Evolutionary conservation across 2,329 filamentous ascomycete species (phyloP), one percentile per base, ranked within the genome.

Genomic region (Aschersonia sp.): DNA sequence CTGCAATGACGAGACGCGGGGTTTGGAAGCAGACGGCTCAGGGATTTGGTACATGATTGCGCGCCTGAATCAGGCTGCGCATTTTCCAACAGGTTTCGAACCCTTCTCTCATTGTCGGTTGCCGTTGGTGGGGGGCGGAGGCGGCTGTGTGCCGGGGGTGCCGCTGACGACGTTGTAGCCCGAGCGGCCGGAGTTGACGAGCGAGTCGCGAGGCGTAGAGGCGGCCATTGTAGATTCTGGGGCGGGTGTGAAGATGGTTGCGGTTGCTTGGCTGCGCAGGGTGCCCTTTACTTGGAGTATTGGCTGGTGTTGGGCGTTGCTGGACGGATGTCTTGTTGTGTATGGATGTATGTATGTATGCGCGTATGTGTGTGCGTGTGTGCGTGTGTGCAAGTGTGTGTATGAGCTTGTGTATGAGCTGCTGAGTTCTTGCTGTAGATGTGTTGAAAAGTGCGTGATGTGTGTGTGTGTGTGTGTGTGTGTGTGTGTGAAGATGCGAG

Each of bases 141-240:
- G 45, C 7, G 45, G 46, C n/a, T 42, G 45, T 29, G 50, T 49
- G 43, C 49, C 48, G 53, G 30, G 62, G 54, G 46, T 61, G 48
- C 54, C 52, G 48, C 49, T 57, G 52, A 62, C 62, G 51, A 62
- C 60, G 58, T 69, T 69, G 64, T 70, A 70, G 52, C 67, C 66
- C 47, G 62, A 67, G 58, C 62, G 67, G 55, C 66, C 65, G 51
- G 58, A 59, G 63, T 64, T 61, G 57, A 61, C 57, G 56, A 62
- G 55, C 48, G 59, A 54, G 51, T 55, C 54, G 52, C 55, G 53
- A 48, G 52, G 50, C 44, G 48, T 47, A 37, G 57, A 54, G 48
- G 55, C 31, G 22, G 51, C 47, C 51, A 52, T 54, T 48, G 30
- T 32, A 39, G 31, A 41, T 46, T 41, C 11, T 29, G 22, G 35